Percentiles rank a stretch among this genome's conserved stretches.
Conservation (phyloP, 306 rosid genomes). For the Prunus davidiana region DNA sequence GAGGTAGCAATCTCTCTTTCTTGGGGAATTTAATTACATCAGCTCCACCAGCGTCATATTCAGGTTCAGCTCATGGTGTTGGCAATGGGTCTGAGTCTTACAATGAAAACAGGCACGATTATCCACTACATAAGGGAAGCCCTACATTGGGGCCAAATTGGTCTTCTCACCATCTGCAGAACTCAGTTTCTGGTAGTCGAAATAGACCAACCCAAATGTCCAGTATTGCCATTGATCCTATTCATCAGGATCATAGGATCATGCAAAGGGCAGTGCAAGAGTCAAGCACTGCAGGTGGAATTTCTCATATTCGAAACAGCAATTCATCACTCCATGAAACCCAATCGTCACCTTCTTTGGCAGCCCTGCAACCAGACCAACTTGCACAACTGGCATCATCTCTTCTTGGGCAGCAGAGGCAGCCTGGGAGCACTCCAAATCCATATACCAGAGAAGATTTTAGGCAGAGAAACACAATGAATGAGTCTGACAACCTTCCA, state of each 20-base stretch:
- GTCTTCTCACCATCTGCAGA: conserved; percentile 51
- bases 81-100: conserved; percentile 39
- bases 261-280: conserved; percentile 41
- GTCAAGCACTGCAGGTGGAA: conserved; percentile 37
- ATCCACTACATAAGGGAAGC: conserved; percentile 46
- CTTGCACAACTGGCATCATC: conserved; percentile 77
- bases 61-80: conserved; percentile 36
- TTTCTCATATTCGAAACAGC: conserved; percentile 40
- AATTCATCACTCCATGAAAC: conserved; percentile 37
- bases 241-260: conserved; percentile 38
- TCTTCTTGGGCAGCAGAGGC: conserved; percentile 72
- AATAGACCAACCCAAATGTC: conserved; percentile 37
- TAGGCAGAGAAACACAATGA: conserved; percentile 39
- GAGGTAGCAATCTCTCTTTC: conserved; percentile 41
- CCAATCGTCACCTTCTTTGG: conserved; percentile 41
- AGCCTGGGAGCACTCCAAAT: conserved; percentile 41
- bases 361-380: conserved; percentile 68
- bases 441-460: conserved; percentile 37
- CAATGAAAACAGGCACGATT: conserved; percentile 48
- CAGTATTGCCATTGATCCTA: conserved; percentile 39
- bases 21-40: conserved; percentile 44
- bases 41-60: conserved; percentile 33
- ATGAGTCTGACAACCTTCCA: conserved; percentile 38
- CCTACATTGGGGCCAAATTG: conserved; percentile 42
- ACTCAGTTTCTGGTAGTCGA: conserved; percentile 40